These are phyloP conservation scores for Penicillium italicum DNA, from an alignment of 2,329 filamentous ascomycete genomes.

Conservation along the genomic window DNA sequence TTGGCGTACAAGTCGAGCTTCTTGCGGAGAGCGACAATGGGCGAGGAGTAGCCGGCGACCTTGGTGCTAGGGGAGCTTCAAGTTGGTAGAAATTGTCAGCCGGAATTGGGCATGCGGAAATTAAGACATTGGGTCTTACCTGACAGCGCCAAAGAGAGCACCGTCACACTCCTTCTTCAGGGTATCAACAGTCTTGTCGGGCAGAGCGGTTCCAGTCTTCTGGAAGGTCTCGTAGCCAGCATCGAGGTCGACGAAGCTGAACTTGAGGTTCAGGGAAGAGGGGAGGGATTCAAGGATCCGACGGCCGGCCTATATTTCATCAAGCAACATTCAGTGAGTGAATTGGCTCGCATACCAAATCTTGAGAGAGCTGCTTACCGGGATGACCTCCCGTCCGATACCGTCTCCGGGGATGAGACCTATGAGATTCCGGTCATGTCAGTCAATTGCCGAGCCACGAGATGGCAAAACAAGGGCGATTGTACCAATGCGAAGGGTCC, in stretches of 20 bases:
- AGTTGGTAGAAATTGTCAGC: slow-evolving; percentile 1
- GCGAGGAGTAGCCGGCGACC: slow-evolving; percentile 92
- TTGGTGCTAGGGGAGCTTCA: slow-evolving; percentile 75
- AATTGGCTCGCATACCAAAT: slow-evolving; percentile 5
- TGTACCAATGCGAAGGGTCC: slow-evolving; percentile 65
- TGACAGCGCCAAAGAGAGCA: slow-evolving; percentile 92
- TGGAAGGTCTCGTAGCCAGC: slow-evolving; percentile 94
- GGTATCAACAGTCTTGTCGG: slow-evolving; percentile 84
- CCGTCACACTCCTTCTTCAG: slow-evolving; percentile 90
- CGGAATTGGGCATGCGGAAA: not conserved
- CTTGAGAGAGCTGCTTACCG: slow-evolving; percentile 46
- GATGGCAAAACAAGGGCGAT: slow-evolving; percentile 21
- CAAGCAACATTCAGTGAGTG: slow-evolving; percentile 14
- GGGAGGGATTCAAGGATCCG: slow-evolving; percentile 90
- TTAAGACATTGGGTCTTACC: slow-evolving; percentile 38
- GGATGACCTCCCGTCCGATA: slow-evolving; percentile 98
- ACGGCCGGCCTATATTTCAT: slow-evolving; percentile 61
- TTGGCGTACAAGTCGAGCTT: slow-evolving; percentile 94
- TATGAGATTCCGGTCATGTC: slow-evolving; percentile 38
- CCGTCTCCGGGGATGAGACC: slow-evolving; percentile 97
- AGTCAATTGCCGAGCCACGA: slow-evolving; percentile 3
- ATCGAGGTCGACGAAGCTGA: slow-evolving; percentile 88
- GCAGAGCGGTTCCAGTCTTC: slow-evolving; percentile 80
- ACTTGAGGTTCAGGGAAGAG: slow-evolving; percentile 83
- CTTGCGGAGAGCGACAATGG: slow-evolving; percentile 95